phyloP scores from a whole-genome alignment of 192 early-diverging fungal species.

The Coemansia sp. region DNA sequence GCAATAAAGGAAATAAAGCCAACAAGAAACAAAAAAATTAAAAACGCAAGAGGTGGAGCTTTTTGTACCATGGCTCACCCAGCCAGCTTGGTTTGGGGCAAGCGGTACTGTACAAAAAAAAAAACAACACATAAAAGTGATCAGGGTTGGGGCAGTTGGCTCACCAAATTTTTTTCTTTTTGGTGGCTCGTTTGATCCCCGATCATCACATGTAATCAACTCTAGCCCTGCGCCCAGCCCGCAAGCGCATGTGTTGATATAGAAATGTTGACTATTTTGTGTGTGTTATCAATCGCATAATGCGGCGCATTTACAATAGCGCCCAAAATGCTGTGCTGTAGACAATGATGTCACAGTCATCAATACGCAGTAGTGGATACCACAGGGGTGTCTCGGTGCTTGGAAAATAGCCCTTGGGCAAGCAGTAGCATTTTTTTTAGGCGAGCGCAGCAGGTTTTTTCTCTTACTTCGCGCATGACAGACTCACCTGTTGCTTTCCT shows the following conservation, averaged over 20 bases:
- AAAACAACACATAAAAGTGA: conserved; percentile 11
- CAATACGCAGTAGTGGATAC: neutral
- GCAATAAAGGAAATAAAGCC: conserved; percentile 20
- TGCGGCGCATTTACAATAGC: neutral
- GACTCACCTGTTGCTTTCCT: neutral
- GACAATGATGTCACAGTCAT: neutral
- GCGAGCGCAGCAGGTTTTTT: neutral
- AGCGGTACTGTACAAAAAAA: neutral
- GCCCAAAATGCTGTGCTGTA: neutral
- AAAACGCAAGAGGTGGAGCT: conserved; percentile 1
- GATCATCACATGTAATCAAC: conserved; percentile 11
- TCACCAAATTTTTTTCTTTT: conserved; percentile 21
- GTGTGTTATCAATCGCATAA: neutral
- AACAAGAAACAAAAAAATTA: conserved; percentile 1
- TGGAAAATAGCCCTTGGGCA: neutral
- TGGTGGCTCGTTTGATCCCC: conserved; percentile 11
- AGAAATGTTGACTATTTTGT: neutral
- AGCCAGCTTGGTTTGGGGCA: conserved; percentile 11
- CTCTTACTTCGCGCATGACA: neutral
- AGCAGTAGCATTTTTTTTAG: neutral
- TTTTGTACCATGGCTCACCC: neutral
- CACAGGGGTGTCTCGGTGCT: neutral
- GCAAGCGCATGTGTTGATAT: neutral
- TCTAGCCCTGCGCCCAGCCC: neutral
- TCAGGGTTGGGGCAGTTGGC: conserved; percentile 12